These are phyloP conservation scores for Ophiostoma triangulosporum DNA, from an alignment of 2,329 filamentous ascomycete genomes.

Conservation along the genomic window DNA sequence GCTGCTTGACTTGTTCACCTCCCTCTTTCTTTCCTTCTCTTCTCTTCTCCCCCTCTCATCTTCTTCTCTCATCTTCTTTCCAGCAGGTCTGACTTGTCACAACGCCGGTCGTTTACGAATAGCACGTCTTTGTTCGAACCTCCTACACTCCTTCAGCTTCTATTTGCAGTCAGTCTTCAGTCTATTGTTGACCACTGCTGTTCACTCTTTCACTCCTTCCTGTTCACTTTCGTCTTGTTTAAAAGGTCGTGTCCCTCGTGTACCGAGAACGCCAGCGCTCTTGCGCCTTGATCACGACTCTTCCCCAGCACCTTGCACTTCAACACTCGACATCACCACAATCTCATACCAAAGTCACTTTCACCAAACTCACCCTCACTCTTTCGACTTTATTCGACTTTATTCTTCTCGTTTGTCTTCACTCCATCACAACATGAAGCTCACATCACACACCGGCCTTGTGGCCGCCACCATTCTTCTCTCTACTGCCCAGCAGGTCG, in stretches of 20 bases:
- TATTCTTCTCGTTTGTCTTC: not conserved
- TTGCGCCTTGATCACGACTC: not conserved
- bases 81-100: constrained; percentile 12
- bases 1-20: constrained; percentile 2
- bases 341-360: not conserved
- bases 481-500: constrained; percentile 15
- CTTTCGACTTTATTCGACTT: not conserved
- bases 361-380: not conserved
- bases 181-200: not conserved
- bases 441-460: not conserved
- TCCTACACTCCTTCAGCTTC: not conserved
- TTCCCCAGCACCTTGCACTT: not conserved
- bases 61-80: not conserved
- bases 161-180: not conserved
- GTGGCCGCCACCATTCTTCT: not conserved
- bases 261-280: not conserved
- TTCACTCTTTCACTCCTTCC: not conserved
- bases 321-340: not conserved
- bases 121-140: not conserved
- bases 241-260: not conserved
- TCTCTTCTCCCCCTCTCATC: not conserved
- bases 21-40: not conserved
- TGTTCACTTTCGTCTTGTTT: not conserved
- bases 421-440: constrained; percentile 8
- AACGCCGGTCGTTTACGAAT: constrained; percentile 11